A percentile compares a stretch with the other conserved stretches of the same genome.
phyloP scores from a whole-genome alignment of 2,329 filamentous ascomycete genomes.

The Fusarium sp. region DNA sequence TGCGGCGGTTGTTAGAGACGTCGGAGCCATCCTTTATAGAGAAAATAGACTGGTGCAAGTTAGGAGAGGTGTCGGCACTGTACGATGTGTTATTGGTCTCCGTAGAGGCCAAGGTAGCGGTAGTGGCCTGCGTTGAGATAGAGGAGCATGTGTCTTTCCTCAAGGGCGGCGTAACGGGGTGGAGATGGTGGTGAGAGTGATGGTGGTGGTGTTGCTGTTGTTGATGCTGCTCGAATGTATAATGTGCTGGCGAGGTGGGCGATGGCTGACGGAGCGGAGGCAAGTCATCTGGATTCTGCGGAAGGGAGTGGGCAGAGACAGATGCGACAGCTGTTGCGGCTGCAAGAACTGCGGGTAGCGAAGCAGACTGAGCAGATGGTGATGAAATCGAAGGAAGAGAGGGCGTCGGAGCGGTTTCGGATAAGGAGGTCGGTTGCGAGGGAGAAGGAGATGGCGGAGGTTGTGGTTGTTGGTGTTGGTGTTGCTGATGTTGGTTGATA shows the following conservation, averaged over 20 bases:
- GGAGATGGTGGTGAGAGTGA: conserved; percentile 47
- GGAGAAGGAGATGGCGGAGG: conserved; percentile 45
- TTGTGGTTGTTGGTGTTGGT: conserved; percentile 45
- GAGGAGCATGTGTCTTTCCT: conserved; percentile 67
- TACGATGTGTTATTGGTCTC: conserved; percentile 66
- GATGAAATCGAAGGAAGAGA: conserved; percentile 46
- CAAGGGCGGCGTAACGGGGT: conserved; percentile 51
- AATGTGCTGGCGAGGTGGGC: conserved; percentile 46
- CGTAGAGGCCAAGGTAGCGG: conserved; percentile 57
- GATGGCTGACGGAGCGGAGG: conserved; percentile 47
- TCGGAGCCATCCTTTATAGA: conserved; percentile 68
- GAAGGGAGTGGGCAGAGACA: conserved; percentile 36
- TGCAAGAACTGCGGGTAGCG: conserved; percentile 44
- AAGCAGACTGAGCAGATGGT: conserved; percentile 46
- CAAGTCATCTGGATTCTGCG: conserved; percentile 46
- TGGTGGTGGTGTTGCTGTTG: conserved; percentile 42
- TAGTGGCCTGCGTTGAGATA: conserved; percentile 64
- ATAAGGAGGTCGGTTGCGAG: conserved; percentile 45
- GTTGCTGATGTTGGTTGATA: conserved; percentile 44
- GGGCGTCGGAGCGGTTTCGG: conserved; percentile 45
- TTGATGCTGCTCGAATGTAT: conserved; percentile 48
- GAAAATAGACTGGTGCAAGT: conserved; percentile 65
- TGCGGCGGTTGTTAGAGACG: conserved; percentile 64
- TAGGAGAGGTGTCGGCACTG: conserved; percentile 66
- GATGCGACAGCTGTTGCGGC: conserved; percentile 42